Evolutionary conservation across 2,329 filamentous ascomycete species (phyloP), one percentile per base, ranked within the genome.

Genomic region (Hysterium pulicare): DNA sequence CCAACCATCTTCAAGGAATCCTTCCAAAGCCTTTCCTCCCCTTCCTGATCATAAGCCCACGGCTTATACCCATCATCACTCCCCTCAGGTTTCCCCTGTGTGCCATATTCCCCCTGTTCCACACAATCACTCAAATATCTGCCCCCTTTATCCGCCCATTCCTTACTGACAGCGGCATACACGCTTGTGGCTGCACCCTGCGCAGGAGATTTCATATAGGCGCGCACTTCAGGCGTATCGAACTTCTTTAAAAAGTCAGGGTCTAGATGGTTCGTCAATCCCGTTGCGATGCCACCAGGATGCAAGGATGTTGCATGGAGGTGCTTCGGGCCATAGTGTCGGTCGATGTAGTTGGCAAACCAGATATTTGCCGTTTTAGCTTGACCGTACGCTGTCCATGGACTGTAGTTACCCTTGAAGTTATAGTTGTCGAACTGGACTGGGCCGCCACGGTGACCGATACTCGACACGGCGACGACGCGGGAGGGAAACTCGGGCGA

Each of bases 321-420:
- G 9, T 72, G 69, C 3, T 61, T 50, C 0, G 57, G 20, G 4
- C 68, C 70, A 49, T 74, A 77, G 1, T 67, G 68, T 2, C 74
- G 65, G 26, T 79, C 73, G 21, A 79, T 63, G 40, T 76, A 67
- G 46, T 74, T 77, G 5, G 75, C 71, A 42, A 74, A 69, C 50
- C 70, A 76, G 17, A 78, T 66, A 38, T 73, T 75, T 4, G 75
- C 74, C 0, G 70, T 65, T 51, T 80, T 81, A 31, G 69, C 67
- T 44, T 76, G 70, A 0, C 61, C 70, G 46, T 79, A 81, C 1
- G 70, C 64, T 2, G 44, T 32, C 40, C 55, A 62, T 0, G 65
- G 64, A 0, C 68, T 53, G 48, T 75, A 74, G 1, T 46, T 51
- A 11, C 50, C 55, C 13, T 55, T 49, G 26, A 70, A 64, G 39